These are phyloP conservation scores for Beauveria brongniartii DNA, from an alignment of 2,329 filamentous ascomycete genomes.

Conservation along the genomic window DNA sequence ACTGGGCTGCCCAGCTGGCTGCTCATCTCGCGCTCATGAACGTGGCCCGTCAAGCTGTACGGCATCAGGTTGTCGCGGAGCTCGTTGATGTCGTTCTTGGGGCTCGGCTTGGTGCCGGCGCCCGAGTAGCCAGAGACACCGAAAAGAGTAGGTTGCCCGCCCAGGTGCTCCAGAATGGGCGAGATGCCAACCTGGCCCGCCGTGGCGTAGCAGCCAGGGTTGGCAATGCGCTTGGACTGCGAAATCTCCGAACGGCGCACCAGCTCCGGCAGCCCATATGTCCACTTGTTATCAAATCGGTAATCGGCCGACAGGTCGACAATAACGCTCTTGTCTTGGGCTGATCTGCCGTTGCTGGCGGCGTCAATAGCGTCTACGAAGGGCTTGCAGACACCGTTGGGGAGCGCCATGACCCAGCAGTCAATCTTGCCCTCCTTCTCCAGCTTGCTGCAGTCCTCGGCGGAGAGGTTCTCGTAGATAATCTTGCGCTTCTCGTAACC, in stretches of 20 bases:
- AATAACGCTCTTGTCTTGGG: slow-evolving; percentile 59
- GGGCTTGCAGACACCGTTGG: slow-evolving; percentile 90
- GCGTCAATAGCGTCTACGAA: slow-evolving; percentile 78
- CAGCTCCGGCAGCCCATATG: slow-evolving; percentile 84
- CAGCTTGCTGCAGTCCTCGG: slow-evolving; percentile 81
- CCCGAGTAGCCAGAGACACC: slow-evolving; percentile 92
- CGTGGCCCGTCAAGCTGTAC: slow-evolving; percentile 72
- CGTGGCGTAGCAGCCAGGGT: slow-evolving; percentile 94
- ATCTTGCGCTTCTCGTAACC: slow-evolving; percentile 89
- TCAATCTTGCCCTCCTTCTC: slow-evolving; percentile 79
- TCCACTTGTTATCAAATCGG: slow-evolving; percentile 78
- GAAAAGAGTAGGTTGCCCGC: slow-evolving; percentile 73
- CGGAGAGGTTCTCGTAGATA: slow-evolving; percentile 80
- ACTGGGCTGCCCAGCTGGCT: slow-evolving; percentile 65
- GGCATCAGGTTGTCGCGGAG: slow-evolving; percentile 84
- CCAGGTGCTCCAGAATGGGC: slow-evolving; percentile 69
- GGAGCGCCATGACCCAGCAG: slow-evolving; percentile 96
- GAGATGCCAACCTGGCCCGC: slow-evolving; percentile 85
- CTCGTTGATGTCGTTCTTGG: slow-evolving; percentile 83
- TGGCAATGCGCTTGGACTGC: slow-evolving; percentile 75
- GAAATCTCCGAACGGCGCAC: slow-evolving; percentile 69
- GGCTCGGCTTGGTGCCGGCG: slow-evolving; percentile 86
- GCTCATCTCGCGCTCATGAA: slow-evolving; percentile 89
- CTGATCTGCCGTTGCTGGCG: neutral
- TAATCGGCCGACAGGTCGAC: slow-evolving; percentile 94